phyloP scores from a whole-genome alignment of 768 basidiomycete species.

The Hypholoma fasciculare region DNA sequence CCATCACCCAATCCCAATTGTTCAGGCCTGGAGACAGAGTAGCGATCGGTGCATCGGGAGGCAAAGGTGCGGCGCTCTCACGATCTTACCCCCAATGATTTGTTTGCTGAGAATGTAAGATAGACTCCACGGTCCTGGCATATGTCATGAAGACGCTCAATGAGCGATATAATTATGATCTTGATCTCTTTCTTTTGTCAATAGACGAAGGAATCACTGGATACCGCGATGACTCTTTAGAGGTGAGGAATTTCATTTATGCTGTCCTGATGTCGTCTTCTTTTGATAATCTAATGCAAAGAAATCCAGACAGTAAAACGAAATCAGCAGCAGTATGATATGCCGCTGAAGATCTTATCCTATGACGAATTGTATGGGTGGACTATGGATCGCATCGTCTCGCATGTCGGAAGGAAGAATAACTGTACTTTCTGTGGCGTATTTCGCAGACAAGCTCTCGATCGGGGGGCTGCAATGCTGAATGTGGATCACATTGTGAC shows the following conservation, averaged over 20 bases:
- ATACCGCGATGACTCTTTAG: constrained; percentile 95
- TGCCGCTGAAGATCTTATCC: constrained; percentile 94
- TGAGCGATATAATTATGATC: constrained; percentile 89
- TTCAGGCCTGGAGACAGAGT: constrained; percentile 91
- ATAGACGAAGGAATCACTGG: constrained; percentile 99
- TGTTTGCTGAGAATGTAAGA: constrained; percentile 11
- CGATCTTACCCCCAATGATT: constrained; percentile 13
- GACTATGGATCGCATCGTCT: constrained; percentile 98
- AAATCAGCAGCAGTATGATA: constrained; percentile 92
- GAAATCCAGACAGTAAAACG: constrained; percentile 86
- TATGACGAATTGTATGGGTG: constrained; percentile 98
- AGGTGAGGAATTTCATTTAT: constrained; percentile 45
- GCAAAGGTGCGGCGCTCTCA: constrained; percentile 70
- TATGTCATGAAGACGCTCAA: constrained; percentile 97
- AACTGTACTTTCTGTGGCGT: constrained; percentile 99
- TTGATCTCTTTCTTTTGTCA: constrained; percentile 89
- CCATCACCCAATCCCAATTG: constrained; percentile 78
- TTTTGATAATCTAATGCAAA: neutral
- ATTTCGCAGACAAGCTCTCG: constrained; percentile 93
- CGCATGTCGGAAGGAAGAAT: constrained; percentile 94
- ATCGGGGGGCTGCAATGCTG: constrained; percentile 87
- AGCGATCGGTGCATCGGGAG: constrained; percentile 97
- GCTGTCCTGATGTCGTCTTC: constrained; percentile 2
- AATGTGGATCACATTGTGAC: constrained; percentile 97
- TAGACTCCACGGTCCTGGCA: constrained; percentile 97